Conservation (phyloP, 2,329 filamentous ascomycete genomes). For the Parastagonospora avenae region DNA sequence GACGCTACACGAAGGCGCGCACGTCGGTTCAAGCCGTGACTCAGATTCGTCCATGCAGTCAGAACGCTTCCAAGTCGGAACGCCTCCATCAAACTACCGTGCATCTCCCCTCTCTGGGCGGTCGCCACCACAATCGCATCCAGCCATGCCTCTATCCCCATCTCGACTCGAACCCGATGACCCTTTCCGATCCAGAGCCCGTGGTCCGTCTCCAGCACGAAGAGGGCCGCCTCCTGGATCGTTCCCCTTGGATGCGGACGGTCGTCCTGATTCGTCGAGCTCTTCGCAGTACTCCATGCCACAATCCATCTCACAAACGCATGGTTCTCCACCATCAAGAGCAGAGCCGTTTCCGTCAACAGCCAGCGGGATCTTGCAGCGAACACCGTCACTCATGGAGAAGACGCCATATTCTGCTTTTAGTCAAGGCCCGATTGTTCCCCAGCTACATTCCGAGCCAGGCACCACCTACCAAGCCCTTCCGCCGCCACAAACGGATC, state of each 20-base stretch:
- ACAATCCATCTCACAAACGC: constrained; percentile 28
- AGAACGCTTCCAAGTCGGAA: constrained; percentile 30
- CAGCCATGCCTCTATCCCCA: constrained; percentile 16
- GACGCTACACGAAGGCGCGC: constrained; percentile 53
- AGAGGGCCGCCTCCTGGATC: constrained; percentile 7
- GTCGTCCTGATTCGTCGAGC: constrained; percentile 29
- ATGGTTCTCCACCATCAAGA: constrained; percentile 22
- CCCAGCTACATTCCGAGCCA: constrained; percentile 9
- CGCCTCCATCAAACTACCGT: constrained; percentile 29
- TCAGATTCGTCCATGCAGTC: constrained; percentile 35
- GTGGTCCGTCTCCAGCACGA: constrained; percentile 34
- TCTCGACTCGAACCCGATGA: constrained; percentile 30
- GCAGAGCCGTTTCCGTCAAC: constrained; percentile 26
- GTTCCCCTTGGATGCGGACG: constrained; percentile 32
- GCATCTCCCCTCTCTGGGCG: constrained; percentile 19
- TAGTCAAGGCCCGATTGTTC: constrained; percentile 25
- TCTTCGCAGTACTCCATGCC: constrained; percentile 36
- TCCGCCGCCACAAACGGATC: constrained; percentile 26
- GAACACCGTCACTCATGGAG: constrained; percentile 16
- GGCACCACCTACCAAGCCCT: no score
- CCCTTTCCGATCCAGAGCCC: constrained; percentile 36
- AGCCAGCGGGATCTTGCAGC: constrained; percentile 18
- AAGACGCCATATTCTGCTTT: constrained; percentile 20
- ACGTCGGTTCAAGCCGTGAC: constrained; percentile 31
- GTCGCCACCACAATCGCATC: constrained; percentile 27